Evolutionary conservation across 2,329 filamentous ascomycete genomes (phyloP), one percentile per base, ranked within the genome.

Genomic region (Fusarium decemcellulare): DNA sequence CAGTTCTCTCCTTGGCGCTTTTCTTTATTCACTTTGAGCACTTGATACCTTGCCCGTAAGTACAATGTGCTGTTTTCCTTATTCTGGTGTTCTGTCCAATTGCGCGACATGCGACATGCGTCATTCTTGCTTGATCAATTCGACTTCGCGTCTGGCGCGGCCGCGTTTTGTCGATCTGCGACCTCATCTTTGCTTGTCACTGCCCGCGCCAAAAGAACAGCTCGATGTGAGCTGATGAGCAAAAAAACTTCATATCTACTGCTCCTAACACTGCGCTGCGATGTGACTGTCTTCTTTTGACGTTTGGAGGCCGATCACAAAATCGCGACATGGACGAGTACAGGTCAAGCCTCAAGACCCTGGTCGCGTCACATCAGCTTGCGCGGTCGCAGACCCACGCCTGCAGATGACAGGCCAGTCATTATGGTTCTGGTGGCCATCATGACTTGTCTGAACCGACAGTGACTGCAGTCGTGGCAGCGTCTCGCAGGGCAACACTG

Each of bases 31-130:
- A 72, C 70, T 61, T 63, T 74, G 71, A 76, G 63, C 71, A 72
- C 63, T 70, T 73, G 70, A 72, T 73, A 74, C 74, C 66, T 77
- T 68, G 73, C 75, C 74, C 73, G 79, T 81, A 76, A 81, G 79
- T 82, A 76, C 71, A 74, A 58, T 39, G 48, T 44, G 16, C 48
- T 60, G 27, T 57, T 59, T 53, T n/a, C 37, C 54, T 48, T 50
- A 43, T 68, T 69, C 57, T 34, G 61, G 53, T 67, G 51, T 59
- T 63, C 64, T 72, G 65, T 54, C 65, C 51, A 27, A 40, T 63
- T 61, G 48, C 60, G 57, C 61, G 46, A 56, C 43, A 29, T 27
- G 39, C 30, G 23, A 59, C 57, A 55, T 54, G 61, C 57, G 47
- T 60, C 58, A 23, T 23, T 23, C 59, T 70, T 59, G 63, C 54